phyloP scores from a whole-genome alignment of 2,329 filamentous ascomycete genomes.

The Exophiala alcalophila region DNA sequence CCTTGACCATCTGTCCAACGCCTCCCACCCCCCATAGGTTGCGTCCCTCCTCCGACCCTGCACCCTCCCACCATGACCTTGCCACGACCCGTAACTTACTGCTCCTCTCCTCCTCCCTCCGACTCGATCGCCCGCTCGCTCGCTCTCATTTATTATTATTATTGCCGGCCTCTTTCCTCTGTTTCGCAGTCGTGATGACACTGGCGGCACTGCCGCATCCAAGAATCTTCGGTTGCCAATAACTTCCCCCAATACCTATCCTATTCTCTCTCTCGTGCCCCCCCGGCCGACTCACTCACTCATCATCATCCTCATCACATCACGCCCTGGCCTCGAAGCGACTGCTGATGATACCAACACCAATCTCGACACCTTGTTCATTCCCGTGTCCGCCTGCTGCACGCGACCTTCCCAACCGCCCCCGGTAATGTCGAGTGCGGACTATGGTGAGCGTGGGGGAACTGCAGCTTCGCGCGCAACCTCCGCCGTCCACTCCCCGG shows the following conservation, averaged over 20 bases:
- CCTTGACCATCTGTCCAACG: constrained; percentile 17
- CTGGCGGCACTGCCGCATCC: constrained; percentile 11
- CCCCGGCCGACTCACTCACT: constrained; percentile 6
- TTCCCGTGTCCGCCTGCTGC: constrained; percentile 22
- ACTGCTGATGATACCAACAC: constrained; percentile 19
- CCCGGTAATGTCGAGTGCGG: constrained; percentile 30
- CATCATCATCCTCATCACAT: constrained; percentile 16
- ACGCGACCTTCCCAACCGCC: constrained; percentile 23
- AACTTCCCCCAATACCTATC: too few species aligned
- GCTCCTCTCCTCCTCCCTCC: too few species aligned
- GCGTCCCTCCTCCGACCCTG: constrained; percentile 19
- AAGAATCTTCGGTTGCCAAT: constrained; percentile 7
- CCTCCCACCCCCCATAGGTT: constrained; percentile 22
- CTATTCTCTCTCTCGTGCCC: constrained; percentile 3
- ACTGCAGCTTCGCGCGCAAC: constrained; percentile 31
- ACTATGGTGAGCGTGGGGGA: constrained; percentile 39
- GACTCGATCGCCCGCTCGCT: too few species aligned
- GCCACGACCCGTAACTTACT: too few species aligned
- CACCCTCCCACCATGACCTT: constrained; percentile 25
- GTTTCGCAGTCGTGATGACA: constrained; percentile 24
- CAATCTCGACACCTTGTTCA: constrained; percentile 4
- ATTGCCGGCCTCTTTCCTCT: constrained; percentile 18
- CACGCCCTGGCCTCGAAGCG: constrained; percentile 15
- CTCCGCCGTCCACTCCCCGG: constrained; percentile 33
- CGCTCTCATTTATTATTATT: too few species aligned